Conservation (phyloP, 495 filamentous ascomycete species). For the Talaromyces adpressus region DNA sequence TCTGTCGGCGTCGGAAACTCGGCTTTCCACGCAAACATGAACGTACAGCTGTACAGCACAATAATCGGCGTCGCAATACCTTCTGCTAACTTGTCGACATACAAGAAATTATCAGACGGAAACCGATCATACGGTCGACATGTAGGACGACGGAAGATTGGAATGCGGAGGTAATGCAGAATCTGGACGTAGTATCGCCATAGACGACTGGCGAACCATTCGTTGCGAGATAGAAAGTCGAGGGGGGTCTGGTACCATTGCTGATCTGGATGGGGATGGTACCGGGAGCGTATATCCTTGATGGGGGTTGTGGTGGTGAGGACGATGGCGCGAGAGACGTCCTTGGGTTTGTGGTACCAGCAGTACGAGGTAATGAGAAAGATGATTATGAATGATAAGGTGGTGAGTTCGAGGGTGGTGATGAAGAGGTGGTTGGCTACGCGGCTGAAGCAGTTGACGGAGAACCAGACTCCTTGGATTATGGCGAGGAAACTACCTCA, state of each 20-base stretch:
- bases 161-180: slow-evolving; percentile 12
- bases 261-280: not conserved
- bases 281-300: slow-evolving; percentile 2
- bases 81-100: slow-evolving; percentile 8
- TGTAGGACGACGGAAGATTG: slow-evolving; percentile 10
- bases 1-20: slow-evolving; percentile 19
- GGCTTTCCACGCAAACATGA: slow-evolving; percentile 23
- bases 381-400: slow-evolving; percentile 31
- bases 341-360: slow-evolving; percentile 37
- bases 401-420: slow-evolving; percentile 34
- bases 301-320: slow-evolving; percentile 6
- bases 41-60: slow-evolving; percentile 17
- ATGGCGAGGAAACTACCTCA: slow-evolving; percentile 19
- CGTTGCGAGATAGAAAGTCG: slow-evolving; percentile 16
- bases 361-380: slow-evolving; percentile 30
- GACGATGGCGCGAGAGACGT: slow-evolving; percentile 20
- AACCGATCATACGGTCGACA: slow-evolving; percentile 15
- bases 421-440: slow-evolving; percentile 17
- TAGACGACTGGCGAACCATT: slow-evolving; percentile 13
- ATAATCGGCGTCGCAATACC: slow-evolving; percentile 10
- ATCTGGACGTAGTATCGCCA: slow-evolving; percentile 18
- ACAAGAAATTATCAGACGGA: slow-evolving; percentile 12
- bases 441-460: slow-evolving; percentile 19
- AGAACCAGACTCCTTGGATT: slow-evolving; percentile 30
- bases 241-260: slow-evolving; percentile 17